Evolutionary conservation across 352 stramenopile species (phyloP), one percentile per base, ranked within the genome.

Genomic region (Salisapilia sapeloensis): DNA sequence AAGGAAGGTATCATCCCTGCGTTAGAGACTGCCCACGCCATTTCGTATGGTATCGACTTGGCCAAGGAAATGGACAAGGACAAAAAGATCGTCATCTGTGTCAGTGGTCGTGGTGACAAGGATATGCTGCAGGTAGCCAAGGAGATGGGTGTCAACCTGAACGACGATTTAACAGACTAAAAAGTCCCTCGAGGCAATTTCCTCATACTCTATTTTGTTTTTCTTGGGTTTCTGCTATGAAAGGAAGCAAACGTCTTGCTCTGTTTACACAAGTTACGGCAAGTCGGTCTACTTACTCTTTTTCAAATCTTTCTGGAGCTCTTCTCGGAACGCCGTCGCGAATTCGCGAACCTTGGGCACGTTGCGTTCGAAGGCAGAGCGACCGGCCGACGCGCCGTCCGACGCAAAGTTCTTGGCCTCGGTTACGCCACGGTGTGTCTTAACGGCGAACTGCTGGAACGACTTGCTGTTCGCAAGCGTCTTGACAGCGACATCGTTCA

Each of bases 1-100:
- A 83, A 94, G 15, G 94, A 99, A 63, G 94, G 94, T 17, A 97
- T 99, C 59, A 99, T 99, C 46, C 87, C 92, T 10, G 93, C 94
- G 3, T 65, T 99, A 2, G 94, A 98, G 48, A 96, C 84, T 15
- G 82, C 87, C 32, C 94, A 99, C 53, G 94, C 93, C 6, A 72
- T 99, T 35, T 85, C 95, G 56, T 89, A 91, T 44, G 91, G 79
- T 21, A 67, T 98, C 17, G 61, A 97, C 55, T 60, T 98, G 14
- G 90, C 92, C 7, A 83, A 84, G 45, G 75, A 72, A 26, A 49
- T 98, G 31, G 48, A 64, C 15, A 50, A 71, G 18, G 85, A 77
- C 44, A 94, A 91, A 63, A 89, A 83, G 48, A 67, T 99, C 42
- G 82, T 98, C 2, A 96, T 99, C 37, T 98, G 97, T 60, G 77